Evolutionary conservation across 176 grass and related monocot species (phyloP).

Genomic region (Urochloa ruziziensis): DNA sequence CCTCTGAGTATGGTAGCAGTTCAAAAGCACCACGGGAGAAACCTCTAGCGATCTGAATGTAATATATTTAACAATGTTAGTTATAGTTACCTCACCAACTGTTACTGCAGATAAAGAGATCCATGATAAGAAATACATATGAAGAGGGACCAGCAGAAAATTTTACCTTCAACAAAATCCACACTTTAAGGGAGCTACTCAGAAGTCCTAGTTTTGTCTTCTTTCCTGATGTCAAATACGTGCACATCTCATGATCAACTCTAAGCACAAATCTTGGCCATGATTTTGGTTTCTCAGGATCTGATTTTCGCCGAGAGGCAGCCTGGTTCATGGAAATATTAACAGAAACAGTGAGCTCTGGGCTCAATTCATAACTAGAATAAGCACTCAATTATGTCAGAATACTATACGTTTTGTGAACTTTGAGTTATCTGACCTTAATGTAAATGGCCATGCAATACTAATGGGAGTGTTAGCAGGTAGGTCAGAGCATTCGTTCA

Average conservation of each 20-base stretch:
- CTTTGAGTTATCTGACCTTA: not conserved
- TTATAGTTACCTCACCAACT: not conserved
- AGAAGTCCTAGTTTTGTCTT: slow-evolving; percentile 75
- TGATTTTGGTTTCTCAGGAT: slow-evolving; percentile 64
- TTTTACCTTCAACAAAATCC: slow-evolving; percentile 83
- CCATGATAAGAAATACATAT: slow-evolving; percentile 2
- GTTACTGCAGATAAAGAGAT: not conserved
- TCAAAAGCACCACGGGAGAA: slow-evolving; percentile 67
- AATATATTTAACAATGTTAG: slow-evolving; percentile 18
- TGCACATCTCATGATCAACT: slow-evolving; percentile 83
- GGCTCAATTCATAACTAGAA: not conserved
- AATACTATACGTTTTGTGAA: not conserved
- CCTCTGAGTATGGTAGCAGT: slow-evolving; percentile 64
- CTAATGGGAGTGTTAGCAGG: not conserved
- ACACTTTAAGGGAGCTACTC: slow-evolving; percentile 86
- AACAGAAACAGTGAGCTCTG: slow-evolving; percentile 4
- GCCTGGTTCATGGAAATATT: slow-evolving; percentile 60
- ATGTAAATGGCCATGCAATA: not conserved
- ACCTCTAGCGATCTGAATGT: slow-evolving; percentile 64
- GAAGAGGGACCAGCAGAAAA: not conserved
- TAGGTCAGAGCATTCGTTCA: slow-evolving; percentile 5
- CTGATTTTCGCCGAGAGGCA: slow-evolving; percentile 46
- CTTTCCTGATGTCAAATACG: slow-evolving; percentile 82
- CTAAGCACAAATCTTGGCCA: slow-evolving; percentile 75
- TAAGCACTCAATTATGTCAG: not conserved